Conservation (phyloP, 2,329 filamentous ascomycete genomes). For the Fusarium sublunatum region DNA sequence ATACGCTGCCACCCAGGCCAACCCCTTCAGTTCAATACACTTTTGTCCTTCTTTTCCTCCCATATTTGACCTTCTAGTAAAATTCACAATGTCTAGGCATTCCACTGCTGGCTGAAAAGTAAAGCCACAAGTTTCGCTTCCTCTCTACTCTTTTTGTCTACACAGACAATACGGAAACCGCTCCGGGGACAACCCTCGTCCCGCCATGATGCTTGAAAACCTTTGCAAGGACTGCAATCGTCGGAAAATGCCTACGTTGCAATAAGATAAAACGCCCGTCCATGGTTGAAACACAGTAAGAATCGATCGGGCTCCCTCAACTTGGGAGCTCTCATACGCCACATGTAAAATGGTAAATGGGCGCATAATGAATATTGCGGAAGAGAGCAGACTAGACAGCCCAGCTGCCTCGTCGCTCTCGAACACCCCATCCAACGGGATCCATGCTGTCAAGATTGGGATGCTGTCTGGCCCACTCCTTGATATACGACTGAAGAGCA, state of each 20-base stretch:
- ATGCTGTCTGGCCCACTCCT: constrained; percentile 90
- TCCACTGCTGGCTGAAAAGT: constrained; percentile 11
- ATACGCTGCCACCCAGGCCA: constrained; percentile 1
- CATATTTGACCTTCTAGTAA: constrained; percentile 21
- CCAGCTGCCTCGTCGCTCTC: constrained; percentile 77
- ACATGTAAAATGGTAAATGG: constrained; percentile 5
- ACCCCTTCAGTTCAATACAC: background rate
- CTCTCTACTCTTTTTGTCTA: constrained; percentile 8
- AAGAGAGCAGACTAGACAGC: constrained; percentile 62
- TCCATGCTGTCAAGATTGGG: constrained; percentile 74
- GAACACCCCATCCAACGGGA: constrained; percentile 74
- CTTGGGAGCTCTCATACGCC: constrained; percentile 2
- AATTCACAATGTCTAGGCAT: constrained; percentile 23
- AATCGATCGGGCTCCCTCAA: constrained; percentile 9
- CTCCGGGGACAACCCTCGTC: constrained; percentile 27
- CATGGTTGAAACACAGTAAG: constrained; percentile 24
- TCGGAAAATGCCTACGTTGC: constrained; percentile 16
- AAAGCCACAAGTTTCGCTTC: constrained; percentile 8
- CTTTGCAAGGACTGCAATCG: constrained; percentile 15
- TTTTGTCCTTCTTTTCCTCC: constrained; percentile 18
- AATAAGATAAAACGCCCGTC: constrained; percentile 32
- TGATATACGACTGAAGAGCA: constrained; percentile 84
- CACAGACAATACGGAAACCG: constrained; percentile 3
- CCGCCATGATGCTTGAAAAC: constrained; percentile 29
- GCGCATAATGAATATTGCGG: constrained; percentile 1